phyloP scores from a whole-genome alignment of 441 rosid species.

The Melastoma candidum region DNA sequence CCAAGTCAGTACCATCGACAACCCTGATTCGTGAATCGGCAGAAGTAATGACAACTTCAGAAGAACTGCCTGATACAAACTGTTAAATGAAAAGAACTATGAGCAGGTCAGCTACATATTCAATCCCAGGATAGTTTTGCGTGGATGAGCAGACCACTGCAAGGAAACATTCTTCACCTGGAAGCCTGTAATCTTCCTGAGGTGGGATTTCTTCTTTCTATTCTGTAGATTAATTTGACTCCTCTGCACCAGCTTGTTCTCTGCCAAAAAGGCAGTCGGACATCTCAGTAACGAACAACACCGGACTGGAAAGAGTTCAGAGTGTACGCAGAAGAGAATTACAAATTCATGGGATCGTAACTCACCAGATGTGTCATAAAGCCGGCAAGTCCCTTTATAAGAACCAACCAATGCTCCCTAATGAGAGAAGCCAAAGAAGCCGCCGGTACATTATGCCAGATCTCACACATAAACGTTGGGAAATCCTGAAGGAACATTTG shows the following conservation, averaged over 20 bases:
- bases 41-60: conserved; percentile 78
- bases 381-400: conserved; percentile 82
- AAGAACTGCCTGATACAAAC: conserved; percentile 85
- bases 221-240: conserved; percentile 75
- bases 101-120: too few relatives aligned
- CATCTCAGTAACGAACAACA: neutral
- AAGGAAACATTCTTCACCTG: conserved; percentile 41
- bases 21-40: conserved; percentile 94
- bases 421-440: conserved; percentile 24
- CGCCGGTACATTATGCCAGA: conserved; percentile 3
- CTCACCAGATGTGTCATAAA: conserved; percentile 63
- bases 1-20: conserved; percentile 68
- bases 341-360: conserved; percentile 15
- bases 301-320: neutral
- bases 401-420: conserved; percentile 96
- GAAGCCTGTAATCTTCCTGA: conserved; percentile 93
- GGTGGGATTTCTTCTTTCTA: conserved; percentile 89
- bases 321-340: conserved; percentile 4
- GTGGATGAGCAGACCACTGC: too few relatives aligned
- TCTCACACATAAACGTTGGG: neutral
- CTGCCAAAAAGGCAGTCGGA: conserved; percentile 25
- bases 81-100: conserved; percentile 23
- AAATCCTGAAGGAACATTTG: conserved; percentile 1
- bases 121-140: too few relatives aligned
- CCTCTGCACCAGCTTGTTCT: conserved; percentile 77